Evolutionary conservation across 352 stramenopile species (phyloP), one percentile per base, ranked within the genome.

Genomic region (Phytophthora cryptogea): DNA sequence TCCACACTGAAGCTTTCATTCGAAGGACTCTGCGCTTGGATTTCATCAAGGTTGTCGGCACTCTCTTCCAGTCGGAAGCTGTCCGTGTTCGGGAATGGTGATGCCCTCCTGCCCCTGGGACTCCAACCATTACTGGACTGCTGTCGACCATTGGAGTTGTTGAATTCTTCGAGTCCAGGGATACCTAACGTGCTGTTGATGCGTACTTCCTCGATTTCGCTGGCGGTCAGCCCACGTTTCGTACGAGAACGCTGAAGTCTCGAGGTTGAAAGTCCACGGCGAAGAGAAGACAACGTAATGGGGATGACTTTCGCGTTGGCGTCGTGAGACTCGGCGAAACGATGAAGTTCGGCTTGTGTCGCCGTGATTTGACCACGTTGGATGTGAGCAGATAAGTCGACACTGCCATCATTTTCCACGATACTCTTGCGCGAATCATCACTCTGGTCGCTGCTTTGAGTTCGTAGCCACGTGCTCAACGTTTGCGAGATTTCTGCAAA

Each of bases 401-500:
- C 57, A 28, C 64, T 62, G 11, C 36, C 58, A 17, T 73, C 61
- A 5, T 45, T 58, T 39, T 44, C 49, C 9, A 55, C 59, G 5
- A 63, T 28, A 31, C 52, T 62, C 20, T 63, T 58, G n/a, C 13
- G 13, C 7, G 10, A 35, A 5, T 70, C 60, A 9, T 75, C 65
- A 17, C 60, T 42, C 9, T 54, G 14, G 6, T 66, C 35, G 3
- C 42, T 27, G 13, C 41, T 66, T 37, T 60, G 42, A 9, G 72
- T 70, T 6, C 50, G 20, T 23, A 88, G 39, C 80, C 78, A 90
- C 53, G 74, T 85, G n/a, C 76, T 54, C 4, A 90, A 53, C 23
- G 80, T 90, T 43, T 78, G 74, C 1, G 67, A 62, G 28, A 90
- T 84, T 10, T 92, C 78, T 1, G 52, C 70, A 46, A 91, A 93